These are phyloP conservation scores for Zygosaccharomyces bailii DNA, from an alignment of 805 yeast genomes.

Conservation along the genomic window DNA sequence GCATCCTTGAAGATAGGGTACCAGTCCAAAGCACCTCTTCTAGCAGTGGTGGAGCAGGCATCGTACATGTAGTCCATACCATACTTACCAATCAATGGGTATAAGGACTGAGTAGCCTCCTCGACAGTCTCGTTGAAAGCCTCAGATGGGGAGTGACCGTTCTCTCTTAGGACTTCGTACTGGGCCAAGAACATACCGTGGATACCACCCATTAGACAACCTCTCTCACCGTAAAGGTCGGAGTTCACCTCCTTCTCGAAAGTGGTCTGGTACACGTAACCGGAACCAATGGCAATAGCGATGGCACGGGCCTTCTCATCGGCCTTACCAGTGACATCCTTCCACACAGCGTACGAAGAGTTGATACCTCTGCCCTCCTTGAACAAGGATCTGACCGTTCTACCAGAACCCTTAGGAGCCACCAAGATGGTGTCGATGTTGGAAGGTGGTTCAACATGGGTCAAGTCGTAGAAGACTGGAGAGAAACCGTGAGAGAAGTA, in stretches of 20 bases:
- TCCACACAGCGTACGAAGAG: constrained; percentile 99
- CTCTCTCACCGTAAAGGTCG: constrained; percentile 99
- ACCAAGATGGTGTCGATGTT: constrained; percentile 96
- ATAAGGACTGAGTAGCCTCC: constrained; percentile 98
- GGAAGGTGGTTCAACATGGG: constrained; percentile 92
- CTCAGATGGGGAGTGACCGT: constrained; percentile 99
- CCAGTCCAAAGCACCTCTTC: constrained; percentile 99
- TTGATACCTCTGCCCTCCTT: constrained; percentile 99
- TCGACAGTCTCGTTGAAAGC: constrained; percentile 99
- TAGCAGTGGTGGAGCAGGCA: constrained; percentile 99
- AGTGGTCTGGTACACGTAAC: constrained; percentile 99
- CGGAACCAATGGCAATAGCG: constrained; percentile 99
- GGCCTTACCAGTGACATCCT: constrained; percentile 98
- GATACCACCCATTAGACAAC: constrained; percentile 99
- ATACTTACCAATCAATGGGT: constrained; percentile 98
- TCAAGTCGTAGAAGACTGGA: constrained; percentile 96
- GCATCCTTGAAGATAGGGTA: constrained; percentile 98
- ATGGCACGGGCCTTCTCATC: constrained; percentile 98
- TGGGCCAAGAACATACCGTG: constrained; percentile 99
- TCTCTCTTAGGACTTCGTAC: constrained; percentile 99
- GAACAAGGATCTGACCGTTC: constrained; percentile 98
- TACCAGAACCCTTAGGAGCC: constrained; percentile 99
- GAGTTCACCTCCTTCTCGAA: constrained; percentile 99
- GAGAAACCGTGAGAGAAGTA: constrained; percentile 99
- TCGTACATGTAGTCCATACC: constrained; percentile 99